Evolutionary conservation across 2,329 filamentous ascomycete species (phyloP).

Genomic region (Xylaria arbuscula): DNA sequence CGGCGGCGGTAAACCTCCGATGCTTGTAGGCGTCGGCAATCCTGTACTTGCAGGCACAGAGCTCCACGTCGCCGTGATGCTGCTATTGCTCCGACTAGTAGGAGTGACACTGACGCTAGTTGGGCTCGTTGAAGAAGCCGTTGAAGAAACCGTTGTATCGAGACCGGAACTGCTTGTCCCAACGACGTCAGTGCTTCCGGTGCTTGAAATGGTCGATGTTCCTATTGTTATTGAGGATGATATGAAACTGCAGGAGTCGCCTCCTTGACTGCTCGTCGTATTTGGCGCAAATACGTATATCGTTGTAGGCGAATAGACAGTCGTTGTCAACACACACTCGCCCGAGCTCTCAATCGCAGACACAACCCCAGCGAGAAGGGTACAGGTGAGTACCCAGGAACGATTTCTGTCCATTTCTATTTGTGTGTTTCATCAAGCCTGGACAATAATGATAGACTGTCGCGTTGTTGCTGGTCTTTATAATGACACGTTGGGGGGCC

Average conservation of each 20-base stretch:
- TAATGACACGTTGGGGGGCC: not conserved
- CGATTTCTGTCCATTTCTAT: conserved; percentile 38
- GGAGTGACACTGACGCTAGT: conserved; percentile 29
- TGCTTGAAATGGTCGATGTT: conserved; percentile 27
- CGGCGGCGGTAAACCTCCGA: conserved; percentile 34
- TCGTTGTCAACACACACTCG: conserved; percentile 42
- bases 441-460: conserved; percentile 4
- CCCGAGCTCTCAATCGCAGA: conserved; percentile 37
- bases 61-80: conserved; percentile 31
- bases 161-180: conserved; percentile 22
- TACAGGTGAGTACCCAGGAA: conserved; percentile 40
- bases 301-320: conserved; percentile 45
- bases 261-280: conserved; percentile 25
- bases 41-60: conserved; percentile 30
- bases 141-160: conserved; percentile 24
- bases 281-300: conserved; percentile 43
- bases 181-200: conserved; percentile 23
- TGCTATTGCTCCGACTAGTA: conserved; percentile 22
- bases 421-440: not conserved
- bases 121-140: conserved; percentile 23
- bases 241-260: conserved; percentile 25
- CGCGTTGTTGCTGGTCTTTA: conserved; percentile 6
- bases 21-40: conserved; percentile 38
- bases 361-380: conserved; percentile 36
- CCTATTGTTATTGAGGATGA: conserved; percentile 25